phyloP scores from a whole-genome alignment of 441 rosid species.

The Adansonia rubrostipa region DNA sequence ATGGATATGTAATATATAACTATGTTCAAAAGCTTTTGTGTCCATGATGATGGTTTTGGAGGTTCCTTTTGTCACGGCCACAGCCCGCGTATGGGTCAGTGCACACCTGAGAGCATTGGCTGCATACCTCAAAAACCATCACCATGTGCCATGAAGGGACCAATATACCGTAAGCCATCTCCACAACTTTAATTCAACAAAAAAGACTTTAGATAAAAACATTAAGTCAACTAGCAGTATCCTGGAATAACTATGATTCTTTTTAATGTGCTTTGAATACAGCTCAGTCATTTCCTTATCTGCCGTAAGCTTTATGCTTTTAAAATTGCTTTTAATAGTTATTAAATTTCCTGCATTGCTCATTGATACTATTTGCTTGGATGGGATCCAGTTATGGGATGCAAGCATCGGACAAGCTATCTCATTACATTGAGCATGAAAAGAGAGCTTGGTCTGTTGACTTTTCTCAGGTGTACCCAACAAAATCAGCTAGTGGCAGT shows the following conservation, averaged over 20 bases:
- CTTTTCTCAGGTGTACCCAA: constrained; percentile 80
- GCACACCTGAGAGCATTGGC: no score
- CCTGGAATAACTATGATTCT: not conserved
- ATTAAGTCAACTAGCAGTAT: not conserved
- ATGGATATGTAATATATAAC: not conserved
- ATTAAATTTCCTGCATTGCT: constrained; percentile 24
- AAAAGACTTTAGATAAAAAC: no score
- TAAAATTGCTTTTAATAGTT: constrained; percentile 22
- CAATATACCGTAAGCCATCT: no score
- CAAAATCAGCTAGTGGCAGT: constrained; percentile 91
- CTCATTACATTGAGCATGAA: constrained; percentile 74
- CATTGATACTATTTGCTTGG: constrained; percentile 31
- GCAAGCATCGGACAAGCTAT: constrained; percentile 81
- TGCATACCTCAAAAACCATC: no score
- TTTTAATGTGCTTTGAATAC: not conserved
- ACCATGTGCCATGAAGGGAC: not conserved
- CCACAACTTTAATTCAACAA: no score
- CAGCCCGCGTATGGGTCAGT: no score
- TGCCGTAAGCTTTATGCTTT: constrained; percentile 18
- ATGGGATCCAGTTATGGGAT: constrained; percentile 81
- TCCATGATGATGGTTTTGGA: constrained; percentile 11
- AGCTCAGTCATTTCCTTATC: not conserved
- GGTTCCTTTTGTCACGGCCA: not conserved
- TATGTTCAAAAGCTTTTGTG: not conserved
- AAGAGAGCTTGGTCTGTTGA: constrained; percentile 99